phyloP scores from a whole-genome alignment of 306 rosid species.

The Sechiopsis laciniata region DNA sequence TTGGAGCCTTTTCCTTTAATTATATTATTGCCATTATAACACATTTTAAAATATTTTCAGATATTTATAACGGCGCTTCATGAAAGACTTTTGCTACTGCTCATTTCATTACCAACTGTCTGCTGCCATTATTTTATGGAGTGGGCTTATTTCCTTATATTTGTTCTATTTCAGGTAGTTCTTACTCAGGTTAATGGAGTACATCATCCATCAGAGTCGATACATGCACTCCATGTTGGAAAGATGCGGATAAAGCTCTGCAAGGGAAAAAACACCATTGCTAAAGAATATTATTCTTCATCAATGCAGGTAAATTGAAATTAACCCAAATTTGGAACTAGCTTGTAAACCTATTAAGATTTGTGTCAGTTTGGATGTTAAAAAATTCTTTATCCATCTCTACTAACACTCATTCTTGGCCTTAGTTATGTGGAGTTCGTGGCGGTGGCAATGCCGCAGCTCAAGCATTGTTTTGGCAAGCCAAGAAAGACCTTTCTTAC shows the following conservation, averaged over 20 bases:
- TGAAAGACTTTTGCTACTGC: not conserved
- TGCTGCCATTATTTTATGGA: not conserved
- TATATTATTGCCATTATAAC: not conserved
- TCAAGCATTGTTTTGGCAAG: slow-evolving; percentile 83
- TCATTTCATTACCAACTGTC: too few relatives aligned
- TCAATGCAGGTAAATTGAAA: slow-evolving; percentile 66
- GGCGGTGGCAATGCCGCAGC: slow-evolving; percentile 93
- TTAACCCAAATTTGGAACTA: not conserved
- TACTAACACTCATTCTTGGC: slow-evolving; percentile 22
- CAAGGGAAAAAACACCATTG: slow-evolving; percentile 57
- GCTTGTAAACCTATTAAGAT: not conserved
- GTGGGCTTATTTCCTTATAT: not conserved
- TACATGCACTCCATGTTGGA: slow-evolving; percentile 73
- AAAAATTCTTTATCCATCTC: not conserved
- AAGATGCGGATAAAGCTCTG: slow-evolving; percentile 85
- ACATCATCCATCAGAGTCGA: slow-evolving; percentile 52
- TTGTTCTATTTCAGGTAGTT: slow-evolving; percentile 54
- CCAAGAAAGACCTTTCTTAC: slow-evolving; percentile 62
- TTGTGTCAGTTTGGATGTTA: not conserved
- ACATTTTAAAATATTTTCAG: not conserved
- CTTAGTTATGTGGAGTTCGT: slow-evolving; percentile 81
- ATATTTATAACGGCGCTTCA: not conserved
- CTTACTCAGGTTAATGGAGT: slow-evolving; percentile 71
- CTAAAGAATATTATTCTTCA: slow-evolving; percentile 75
- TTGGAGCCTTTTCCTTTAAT: not conserved